Percentiles rank a stretch among this genome's conserved stretches.
Conservation (phyloP, 2,329 filamentous ascomycete species). For the Venturia pyrina region DNA sequence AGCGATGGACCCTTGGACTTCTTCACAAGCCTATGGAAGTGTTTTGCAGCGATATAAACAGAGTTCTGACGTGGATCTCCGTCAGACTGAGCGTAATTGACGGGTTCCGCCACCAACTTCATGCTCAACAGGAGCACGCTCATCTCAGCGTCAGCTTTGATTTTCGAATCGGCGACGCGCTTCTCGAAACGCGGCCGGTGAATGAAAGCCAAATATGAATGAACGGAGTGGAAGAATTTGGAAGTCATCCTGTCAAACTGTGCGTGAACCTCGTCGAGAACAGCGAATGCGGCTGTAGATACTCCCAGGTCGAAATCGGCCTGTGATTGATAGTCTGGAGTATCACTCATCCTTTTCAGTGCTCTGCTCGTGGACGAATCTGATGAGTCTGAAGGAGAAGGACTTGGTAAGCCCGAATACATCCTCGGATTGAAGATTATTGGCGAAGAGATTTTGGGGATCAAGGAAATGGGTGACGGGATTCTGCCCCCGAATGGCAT, state of each 20-base stretch:
- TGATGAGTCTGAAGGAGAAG: neutral
- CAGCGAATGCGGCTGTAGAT: slow-evolving; percentile 5
- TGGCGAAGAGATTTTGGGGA: neutral
- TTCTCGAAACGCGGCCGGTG: neutral
- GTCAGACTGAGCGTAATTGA: neutral
- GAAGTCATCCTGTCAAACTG: slow-evolving; percentile 4
- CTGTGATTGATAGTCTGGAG: neutral
- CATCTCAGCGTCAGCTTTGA: slow-evolving; percentile 7
- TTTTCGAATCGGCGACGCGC: neutral
- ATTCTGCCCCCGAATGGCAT: neutral
- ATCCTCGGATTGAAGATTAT: neutral
- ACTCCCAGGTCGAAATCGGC: slow-evolving; percentile 8
- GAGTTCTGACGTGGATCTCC: neutral
- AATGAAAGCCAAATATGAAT: slow-evolving; percentile 11
- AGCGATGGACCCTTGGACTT: slow-evolving; percentile 7
- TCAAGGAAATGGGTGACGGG: neutral
- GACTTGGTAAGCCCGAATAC: slow-evolving; percentile 5
- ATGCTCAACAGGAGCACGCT: slow-evolving; percentile 9
- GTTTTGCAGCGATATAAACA: slow-evolving; percentile 2
- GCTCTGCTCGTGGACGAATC: neutral
- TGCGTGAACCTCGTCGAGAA: slow-evolving; percentile 1
- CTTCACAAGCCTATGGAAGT: neutral
- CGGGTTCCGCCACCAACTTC: slow-evolving; percentile 6
- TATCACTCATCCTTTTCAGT: neutral
- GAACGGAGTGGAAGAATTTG: slow-evolving; percentile 7